phyloP scores from a whole-genome alignment of 1,284 basidiomycete species.

The Ceratorhiza oryzae-sativae region DNA sequence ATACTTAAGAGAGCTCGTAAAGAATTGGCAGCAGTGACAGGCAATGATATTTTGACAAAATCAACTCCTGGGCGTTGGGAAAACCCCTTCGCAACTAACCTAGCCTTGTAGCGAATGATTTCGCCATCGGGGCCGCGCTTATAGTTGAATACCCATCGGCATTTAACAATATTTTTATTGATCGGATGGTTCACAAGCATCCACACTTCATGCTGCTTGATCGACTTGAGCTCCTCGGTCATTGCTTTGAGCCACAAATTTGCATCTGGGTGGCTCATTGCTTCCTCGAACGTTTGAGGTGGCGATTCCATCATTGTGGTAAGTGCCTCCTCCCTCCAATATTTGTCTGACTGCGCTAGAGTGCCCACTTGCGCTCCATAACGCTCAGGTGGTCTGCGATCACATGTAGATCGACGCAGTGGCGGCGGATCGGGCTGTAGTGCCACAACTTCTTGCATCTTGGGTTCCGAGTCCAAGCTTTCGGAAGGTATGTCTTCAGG shows the following conservation, averaged over 20 bases:
- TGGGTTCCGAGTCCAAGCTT: too few relatives aligned
- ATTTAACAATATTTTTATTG: conserved; percentile 23
- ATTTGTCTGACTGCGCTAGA: too few relatives aligned
- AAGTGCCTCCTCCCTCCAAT: conserved; percentile 1
- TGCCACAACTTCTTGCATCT: too few relatives aligned
- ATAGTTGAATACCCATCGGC: conserved; percentile 47
- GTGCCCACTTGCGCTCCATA: neutral
- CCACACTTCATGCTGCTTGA: conserved; percentile 12
- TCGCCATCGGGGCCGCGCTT: conserved; percentile 49
- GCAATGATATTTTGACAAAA: conserved; percentile 43
- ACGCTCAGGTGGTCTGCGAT: neutral
- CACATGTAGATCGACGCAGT: neutral
- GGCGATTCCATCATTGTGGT: neutral
- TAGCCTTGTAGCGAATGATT: conserved; percentile 48
- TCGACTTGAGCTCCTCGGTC: conserved; percentile 2
- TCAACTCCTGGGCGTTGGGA: too few relatives aligned
- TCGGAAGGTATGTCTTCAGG: too few relatives aligned
- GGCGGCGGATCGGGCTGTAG: too few relatives aligned
- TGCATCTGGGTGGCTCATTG: conserved; percentile 13
- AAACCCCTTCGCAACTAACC: conserved; percentile 54
- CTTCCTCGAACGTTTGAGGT: conserved; percentile 14
- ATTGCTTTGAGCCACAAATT: too few relatives aligned
- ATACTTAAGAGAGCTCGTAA: conserved; percentile 40
- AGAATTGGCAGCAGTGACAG: conserved; percentile 38
- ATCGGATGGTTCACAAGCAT: neutral